Percentiles rank a stretch among this genome's conserved stretches.
phyloP scores from a whole-genome alignment of 179 eudicot species.

The Sideroxylon spinosum region DNA sequence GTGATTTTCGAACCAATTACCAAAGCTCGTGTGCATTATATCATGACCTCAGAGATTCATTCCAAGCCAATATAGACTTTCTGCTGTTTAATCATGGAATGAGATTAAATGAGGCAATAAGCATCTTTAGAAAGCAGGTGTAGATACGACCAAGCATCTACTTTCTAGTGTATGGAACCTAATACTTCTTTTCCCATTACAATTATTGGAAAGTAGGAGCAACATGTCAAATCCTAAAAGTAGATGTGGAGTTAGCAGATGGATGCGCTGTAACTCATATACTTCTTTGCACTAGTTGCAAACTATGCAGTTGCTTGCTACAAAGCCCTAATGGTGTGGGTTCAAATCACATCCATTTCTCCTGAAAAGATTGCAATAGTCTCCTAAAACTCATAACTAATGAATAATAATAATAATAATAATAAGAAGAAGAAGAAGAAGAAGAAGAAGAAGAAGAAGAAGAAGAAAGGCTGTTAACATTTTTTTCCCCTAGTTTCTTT shows the following conservation, averaged over 20 bases:
- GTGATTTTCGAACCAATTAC: constrained; percentile 9
- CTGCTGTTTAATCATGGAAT: neutral
- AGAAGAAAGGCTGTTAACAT: no score
- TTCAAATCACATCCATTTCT: no score
- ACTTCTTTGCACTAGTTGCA: no score
- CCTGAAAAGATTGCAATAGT: no score
- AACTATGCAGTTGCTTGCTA: no score
- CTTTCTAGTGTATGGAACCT: constrained; percentile 7
- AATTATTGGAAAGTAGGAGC: neutral
- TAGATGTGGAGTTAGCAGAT: neutral
- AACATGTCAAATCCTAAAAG: constrained; percentile 5
- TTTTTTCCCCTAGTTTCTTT: no score
- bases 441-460: no score
- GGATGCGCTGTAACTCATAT: neutral
- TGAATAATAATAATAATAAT: no score
- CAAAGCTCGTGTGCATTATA: neutral
- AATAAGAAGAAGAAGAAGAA: no score
- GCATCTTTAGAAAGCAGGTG: constrained; percentile 5
- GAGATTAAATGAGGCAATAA: neutral
- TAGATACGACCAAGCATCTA: neutral
- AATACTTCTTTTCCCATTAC: neutral
- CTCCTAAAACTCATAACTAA: no score
- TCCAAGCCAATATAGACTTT: neutral
- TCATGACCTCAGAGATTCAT: constrained; percentile 3
- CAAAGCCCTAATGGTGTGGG: no score